Percentiles rank a stretch among this genome's conserved stretches.
phyloP scores from a whole-genome alignment of 768 basidiomycete species.

The Phylloporus arenicola region DNA sequence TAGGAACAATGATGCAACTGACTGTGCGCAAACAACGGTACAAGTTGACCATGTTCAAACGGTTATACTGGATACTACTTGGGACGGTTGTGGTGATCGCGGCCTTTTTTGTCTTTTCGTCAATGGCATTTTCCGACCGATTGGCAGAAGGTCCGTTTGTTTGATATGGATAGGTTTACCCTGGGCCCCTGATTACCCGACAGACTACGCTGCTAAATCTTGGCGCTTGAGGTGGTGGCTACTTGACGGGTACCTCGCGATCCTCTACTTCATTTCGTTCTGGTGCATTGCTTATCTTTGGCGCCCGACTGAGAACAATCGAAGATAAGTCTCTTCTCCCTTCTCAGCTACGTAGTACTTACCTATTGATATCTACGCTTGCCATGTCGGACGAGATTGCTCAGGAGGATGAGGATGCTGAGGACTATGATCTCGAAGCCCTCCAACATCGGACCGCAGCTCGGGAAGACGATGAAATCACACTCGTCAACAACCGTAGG shows the following conservation, averaged over 20 bases:
- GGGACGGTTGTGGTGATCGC: constrained; percentile 75
- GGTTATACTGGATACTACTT: constrained; percentile 79
- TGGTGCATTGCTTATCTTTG: constrained; percentile 81
- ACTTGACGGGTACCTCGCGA: constrained; percentile 88
- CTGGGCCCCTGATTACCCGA: neutral
- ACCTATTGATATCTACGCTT: constrained; percentile 51
- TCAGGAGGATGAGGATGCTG: constrained; percentile 89
- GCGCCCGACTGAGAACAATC: constrained; percentile 87
- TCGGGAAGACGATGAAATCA: constrained; percentile 61
- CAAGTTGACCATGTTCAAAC: constrained; percentile 85
- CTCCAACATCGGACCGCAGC: constrained; percentile 51
- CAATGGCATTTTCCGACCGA: constrained; percentile 86
- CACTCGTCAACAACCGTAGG: constrained; percentile 59
- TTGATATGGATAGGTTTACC: neutral
- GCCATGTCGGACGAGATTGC: constrained; percentile 97
- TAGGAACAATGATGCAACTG: constrained; percentile 86
- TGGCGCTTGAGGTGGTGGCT: constrained; percentile 95
- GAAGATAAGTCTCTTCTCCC: constrained; percentile 54
- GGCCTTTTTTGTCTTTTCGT: constrained; percentile 89
- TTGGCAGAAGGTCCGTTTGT: constrained; percentile 70
- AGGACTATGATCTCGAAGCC: constrained; percentile 84
- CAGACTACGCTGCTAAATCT: constrained; percentile 87
- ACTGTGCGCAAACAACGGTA: constrained; percentile 79
- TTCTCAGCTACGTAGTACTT: constrained; percentile 10
- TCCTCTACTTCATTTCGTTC: constrained; percentile 84